phyloP scores from a whole-genome alignment of 192 early-diverging fungal genomes.

The Coemansia sp. region DNA sequence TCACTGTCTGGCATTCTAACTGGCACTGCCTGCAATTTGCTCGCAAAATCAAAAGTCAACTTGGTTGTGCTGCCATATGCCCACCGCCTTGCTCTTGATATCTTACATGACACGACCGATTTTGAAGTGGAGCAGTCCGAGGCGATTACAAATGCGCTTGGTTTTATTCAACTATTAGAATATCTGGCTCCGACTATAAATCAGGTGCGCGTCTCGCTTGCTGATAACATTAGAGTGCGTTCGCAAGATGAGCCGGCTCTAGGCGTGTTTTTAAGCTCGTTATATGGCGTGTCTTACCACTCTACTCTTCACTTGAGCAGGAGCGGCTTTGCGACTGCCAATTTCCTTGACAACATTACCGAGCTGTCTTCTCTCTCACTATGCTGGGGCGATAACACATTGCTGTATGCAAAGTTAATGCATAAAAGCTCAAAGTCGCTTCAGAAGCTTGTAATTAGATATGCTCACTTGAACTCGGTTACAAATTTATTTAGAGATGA shows the following conservation, averaged over 20 bases:
- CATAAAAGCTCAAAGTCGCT: constrained; percentile 1
- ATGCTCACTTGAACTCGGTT: not conserved
- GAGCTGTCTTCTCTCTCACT: not conserved
- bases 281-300: not conserved
- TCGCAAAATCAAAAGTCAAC: not conserved
- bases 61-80: not conserved
- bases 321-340: not conserved
- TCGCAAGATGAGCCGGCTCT: not conserved
- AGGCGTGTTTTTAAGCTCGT: not conserved
- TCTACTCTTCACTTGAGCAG: not conserved
- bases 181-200: not conserved
- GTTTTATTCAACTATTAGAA: not conserved
- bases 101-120: not conserved
- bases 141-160: not conserved
- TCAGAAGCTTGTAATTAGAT: not conserved
- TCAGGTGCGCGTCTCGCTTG: not conserved
- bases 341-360: not conserved
- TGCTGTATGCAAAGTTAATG: not conserved
- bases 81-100: not conserved
- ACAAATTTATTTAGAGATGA: not conserved
- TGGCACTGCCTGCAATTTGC: not conserved
- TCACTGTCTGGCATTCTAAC: not conserved
- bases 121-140: not conserved
- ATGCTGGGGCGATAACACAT: not conserved
- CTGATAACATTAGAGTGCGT: not conserved